Conservation (phyloP, 805 yeast genomes). For the Pichia kluyveri region DNA sequence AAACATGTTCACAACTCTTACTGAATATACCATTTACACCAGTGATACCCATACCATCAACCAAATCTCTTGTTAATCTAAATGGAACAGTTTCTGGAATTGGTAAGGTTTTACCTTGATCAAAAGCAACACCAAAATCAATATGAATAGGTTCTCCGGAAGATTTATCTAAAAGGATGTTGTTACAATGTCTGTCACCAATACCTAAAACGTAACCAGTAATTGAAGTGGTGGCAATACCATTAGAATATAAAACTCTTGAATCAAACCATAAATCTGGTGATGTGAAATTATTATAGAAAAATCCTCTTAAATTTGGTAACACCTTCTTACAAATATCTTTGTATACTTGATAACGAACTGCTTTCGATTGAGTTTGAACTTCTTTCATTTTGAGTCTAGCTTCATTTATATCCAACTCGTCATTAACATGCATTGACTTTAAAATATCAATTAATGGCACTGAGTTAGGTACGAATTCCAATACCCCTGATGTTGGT, state of each 20-base stretch:
- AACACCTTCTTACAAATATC: constrained; percentile 40
- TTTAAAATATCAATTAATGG: constrained; percentile 62
- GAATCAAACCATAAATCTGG: constrained; percentile 71
- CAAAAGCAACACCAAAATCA: constrained; percentile 94
- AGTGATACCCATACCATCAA: constrained; percentile 89
- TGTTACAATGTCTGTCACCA: constrained; percentile 93
- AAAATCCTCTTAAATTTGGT: constrained; percentile 68
- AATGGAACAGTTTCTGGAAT: constrained; percentile 95
- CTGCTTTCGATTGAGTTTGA: constrained; percentile 36
- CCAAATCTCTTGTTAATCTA: constrained; percentile 78
- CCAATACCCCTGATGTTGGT: constrained; percentile 79
- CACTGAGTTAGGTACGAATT: constrained; percentile 72
- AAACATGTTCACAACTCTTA: constrained; percentile 64
- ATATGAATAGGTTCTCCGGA: constrained; percentile 94
- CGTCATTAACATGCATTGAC: constrained; percentile 52
- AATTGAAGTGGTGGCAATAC: constrained; percentile 78
- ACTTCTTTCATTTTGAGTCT: constrained; percentile 52
- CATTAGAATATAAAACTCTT: constrained; percentile 57
- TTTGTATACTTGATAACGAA: constrained; percentile 36
- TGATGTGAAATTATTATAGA: constrained; percentile 53
- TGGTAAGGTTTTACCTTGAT: constrained; percentile 76
- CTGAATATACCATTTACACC: constrained; percentile 75
- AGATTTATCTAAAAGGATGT: constrained; percentile 68
- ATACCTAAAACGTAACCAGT: constrained; percentile 84
- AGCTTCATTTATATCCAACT: constrained; percentile 45